Base-by-base conservation (phyloP, 2,329 filamentous ascomycete genomes). In the Lasiodiplodia gonubiensis region DNA sequence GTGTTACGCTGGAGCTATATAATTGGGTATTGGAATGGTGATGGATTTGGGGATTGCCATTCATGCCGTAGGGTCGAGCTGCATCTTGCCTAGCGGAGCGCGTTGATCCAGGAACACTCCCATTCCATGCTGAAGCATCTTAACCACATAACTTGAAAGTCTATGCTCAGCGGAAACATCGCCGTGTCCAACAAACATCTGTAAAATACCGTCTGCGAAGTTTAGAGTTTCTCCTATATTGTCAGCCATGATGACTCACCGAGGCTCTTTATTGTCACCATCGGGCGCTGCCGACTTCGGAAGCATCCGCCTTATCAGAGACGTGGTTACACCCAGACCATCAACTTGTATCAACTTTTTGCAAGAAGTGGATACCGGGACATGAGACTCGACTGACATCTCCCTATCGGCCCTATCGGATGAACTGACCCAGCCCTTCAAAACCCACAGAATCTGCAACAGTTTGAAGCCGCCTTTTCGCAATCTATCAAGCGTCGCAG, bases 361-460 rank as follows among this genome's bases (percentile, higher is more conserved):
- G 21, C 46, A 33, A 21, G 16, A 48, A 60, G 57, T 60, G 57
- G 57, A 60, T 25, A 11, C 57, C 2, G 39, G 23, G 37, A 48
- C 57, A 21, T 60, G 57, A 60, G 57, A 60, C 39, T 60, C 57
- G 57, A 60, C 57, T 60, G 57, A 60, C 30, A 42, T 60, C 57
- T 60, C 57, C 57, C 30, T 60, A 60, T 60, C 57, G 57, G 57
- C 7, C 57, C 57, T 48, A 21, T 25, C 39, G 12, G 25, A 42
- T 60, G 57, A 25, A 60, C 37, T 48, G 57, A 60, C 57, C 39
- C 37, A 48, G 57, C 12, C 55, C 11, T 42, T 30, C 57, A 60
- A 60, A 60, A 60, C 35, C 57, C 57, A 60, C 57, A 60, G 57
- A 49, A 46, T 39, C 37, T 60, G 55, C 55, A 60, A 60, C 37